phyloP scores from a whole-genome alignment of 2,329 filamentous ascomycete species.

The Colletotrichum trifolii region DNA sequence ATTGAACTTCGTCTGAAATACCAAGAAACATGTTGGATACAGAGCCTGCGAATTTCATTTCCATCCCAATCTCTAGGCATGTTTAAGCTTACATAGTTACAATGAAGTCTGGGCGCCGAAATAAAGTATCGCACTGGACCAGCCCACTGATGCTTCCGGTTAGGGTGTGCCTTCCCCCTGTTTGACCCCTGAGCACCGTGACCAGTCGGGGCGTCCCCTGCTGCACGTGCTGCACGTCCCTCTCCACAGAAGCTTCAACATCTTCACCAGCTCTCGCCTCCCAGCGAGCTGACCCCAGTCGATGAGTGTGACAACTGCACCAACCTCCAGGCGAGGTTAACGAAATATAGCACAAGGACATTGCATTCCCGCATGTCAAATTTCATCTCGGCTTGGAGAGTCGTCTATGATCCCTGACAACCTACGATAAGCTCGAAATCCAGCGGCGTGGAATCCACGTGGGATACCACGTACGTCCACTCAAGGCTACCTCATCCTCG shows the following conservation, averaged over 20 bases:
- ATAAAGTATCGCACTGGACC: constrained; percentile 3
- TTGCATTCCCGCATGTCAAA: background rate
- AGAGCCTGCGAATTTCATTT: too few species aligned
- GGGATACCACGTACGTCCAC: background rate
- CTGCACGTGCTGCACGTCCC: constrained; percentile 32
- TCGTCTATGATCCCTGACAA: constrained; percentile 20
- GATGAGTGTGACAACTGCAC: background rate
- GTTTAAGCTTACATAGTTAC: too few species aligned
- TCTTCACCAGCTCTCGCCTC: constrained; percentile 11
- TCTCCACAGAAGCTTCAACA: constrained; percentile 21
- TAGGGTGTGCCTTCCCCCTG: constrained; percentile 5
- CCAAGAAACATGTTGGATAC: too few species aligned
- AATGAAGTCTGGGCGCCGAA: constrained; percentile 12
- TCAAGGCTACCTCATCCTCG: too few species aligned
- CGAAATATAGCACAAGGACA: background rate
- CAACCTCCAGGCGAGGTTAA: constrained; percentile 15
- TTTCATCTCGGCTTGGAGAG: background rate
- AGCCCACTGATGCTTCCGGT: background rate
- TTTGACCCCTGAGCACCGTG: constrained; percentile 19
- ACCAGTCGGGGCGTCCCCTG: constrained; percentile 35
- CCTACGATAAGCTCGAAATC: background rate
- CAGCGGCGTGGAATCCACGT: constrained; percentile 6
- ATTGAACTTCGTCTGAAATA: too few species aligned
- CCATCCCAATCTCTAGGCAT: too few species aligned
- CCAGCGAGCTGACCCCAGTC: background rate